These are phyloP conservation scores for Holtermanniella nyarrowii DNA, from an alignment of 768 basidiomycete genomes.

Conservation along the genomic window DNA sequence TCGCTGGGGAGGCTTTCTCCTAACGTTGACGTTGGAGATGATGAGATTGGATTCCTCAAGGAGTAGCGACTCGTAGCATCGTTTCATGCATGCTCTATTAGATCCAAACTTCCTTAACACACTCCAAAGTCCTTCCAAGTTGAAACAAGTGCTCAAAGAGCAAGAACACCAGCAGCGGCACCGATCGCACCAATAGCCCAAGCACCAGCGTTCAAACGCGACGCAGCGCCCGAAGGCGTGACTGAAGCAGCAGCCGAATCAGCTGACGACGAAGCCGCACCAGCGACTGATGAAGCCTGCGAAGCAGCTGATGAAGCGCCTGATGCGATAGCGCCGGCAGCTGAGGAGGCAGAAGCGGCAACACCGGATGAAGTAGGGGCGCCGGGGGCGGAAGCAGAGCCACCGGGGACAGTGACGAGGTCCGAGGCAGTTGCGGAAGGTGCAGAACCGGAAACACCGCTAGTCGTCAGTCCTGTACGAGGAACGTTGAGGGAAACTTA, in stretches of 20 bases:
- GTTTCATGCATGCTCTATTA: too few relatives aligned
- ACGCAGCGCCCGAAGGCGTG: slow-evolving; percentile 57
- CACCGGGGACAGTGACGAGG: neutral
- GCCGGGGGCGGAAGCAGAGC: neutral
- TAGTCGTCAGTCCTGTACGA: neutral
- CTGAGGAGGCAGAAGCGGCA: slow-evolving; percentile 4
- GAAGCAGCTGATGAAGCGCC: slow-evolving; percentile 39
- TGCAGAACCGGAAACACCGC: neutral
- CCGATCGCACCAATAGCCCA: slow-evolving; percentile 48
- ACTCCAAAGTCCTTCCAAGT: too few relatives aligned
- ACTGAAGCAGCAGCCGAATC: slow-evolving; percentile 44
- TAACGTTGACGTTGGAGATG: too few relatives aligned
- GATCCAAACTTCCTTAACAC: too few relatives aligned
- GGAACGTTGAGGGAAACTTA: neutral
- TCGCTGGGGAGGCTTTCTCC: too few relatives aligned
- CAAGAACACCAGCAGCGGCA: slow-evolving; percentile 44
- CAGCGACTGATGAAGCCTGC: slow-evolving; percentile 41
- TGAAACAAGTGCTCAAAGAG: slow-evolving; percentile 48
- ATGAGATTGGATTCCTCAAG: too few relatives aligned
- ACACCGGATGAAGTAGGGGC: slow-evolving; percentile 1
- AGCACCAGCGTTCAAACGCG: slow-evolving; percentile 48
- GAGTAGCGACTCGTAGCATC: too few relatives aligned
- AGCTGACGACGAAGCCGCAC: slow-evolving; percentile 1
- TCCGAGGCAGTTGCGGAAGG: neutral
- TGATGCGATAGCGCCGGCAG: slow-evolving; percentile 1